These are phyloP conservation scores for Daedaleopsis nitida DNA, from an alignment of 768 basidiomycete species.

Conservation along the genomic window DNA sequence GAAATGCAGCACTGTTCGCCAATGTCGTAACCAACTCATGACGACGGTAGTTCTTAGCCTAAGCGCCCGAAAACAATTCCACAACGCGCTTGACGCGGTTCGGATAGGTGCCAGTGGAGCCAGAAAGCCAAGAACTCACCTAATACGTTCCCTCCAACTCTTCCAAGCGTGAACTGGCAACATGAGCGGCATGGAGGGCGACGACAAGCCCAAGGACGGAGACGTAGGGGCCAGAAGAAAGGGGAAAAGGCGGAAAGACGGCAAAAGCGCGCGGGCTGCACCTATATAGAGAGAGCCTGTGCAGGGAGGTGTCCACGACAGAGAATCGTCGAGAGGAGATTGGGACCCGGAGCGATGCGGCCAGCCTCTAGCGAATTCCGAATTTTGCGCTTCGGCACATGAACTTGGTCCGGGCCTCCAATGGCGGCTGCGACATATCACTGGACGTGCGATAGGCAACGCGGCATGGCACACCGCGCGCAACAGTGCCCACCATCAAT, in stretches of 20 bases:
- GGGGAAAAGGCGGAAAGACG: neutral
- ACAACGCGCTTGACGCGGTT: neutral
- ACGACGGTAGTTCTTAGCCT: neutral
- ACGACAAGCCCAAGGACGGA: conserved; percentile 1
- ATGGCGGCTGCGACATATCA: conserved; percentile 12
- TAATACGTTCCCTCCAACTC: conserved; percentile 39
- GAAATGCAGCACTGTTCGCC: too few relatives aligned
- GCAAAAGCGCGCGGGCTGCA: neutral
- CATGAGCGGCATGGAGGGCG: conserved; percentile 20
- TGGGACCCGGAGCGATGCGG: conserved; percentile 8
- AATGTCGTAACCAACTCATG: too few relatives aligned
- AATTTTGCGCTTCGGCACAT: conserved; percentile 16
- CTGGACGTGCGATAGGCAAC: conserved; percentile 6
- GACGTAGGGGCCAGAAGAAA: neutral
- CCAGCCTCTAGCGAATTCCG: conserved; percentile 21
- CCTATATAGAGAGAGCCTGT: conserved; percentile 4
- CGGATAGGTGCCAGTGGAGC: neutral
- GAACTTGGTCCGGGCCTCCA: conserved; percentile 7
- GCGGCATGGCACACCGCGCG: conserved; percentile 9
- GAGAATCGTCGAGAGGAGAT: conserved; percentile 5
- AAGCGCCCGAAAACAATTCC: neutral
- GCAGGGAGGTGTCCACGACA: neutral
- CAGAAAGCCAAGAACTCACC: conserved; percentile 25
- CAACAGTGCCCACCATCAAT: conserved; percentile 11
- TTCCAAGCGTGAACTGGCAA: conserved; percentile 31